phyloP scores from a whole-genome alignment of 2,329 filamentous ascomycete genomes.

The Leptographium galeiforme region DNA sequence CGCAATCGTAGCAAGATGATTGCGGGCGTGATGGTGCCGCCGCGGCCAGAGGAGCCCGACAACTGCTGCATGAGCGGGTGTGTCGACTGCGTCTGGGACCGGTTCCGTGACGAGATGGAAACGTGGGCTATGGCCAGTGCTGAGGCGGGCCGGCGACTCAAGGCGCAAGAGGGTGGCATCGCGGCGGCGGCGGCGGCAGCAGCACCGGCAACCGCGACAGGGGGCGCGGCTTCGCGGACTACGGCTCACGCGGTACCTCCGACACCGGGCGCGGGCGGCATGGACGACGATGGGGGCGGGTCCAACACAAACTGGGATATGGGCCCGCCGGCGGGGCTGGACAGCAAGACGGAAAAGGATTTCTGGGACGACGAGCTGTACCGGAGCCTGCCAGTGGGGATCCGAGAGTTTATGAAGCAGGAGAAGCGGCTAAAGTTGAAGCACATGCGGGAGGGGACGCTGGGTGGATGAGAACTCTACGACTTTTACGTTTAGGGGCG shows the following conservation, averaged over 20 bases:
- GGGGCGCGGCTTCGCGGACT: background rate
- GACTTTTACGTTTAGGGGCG: too few species aligned
- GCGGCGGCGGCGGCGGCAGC: slow-evolving; percentile 8
- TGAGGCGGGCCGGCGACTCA: slow-evolving; percentile 46
- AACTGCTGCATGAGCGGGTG: slow-evolving; percentile 99
- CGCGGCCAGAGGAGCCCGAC: slow-evolving; percentile 76
- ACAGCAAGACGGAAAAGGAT: background rate
- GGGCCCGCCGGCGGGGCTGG: slow-evolving; percentile 14
- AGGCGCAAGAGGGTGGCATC: slow-evolving; percentile 19
- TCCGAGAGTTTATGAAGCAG: slow-evolving; percentile 92
- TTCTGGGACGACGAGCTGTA: slow-evolving; percentile 56
- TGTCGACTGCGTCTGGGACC: slow-evolving; percentile 94
- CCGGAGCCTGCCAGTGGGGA: slow-evolving; percentile 73
- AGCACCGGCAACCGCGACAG: background rate
- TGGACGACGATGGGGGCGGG: slow-evolving; percentile 72
- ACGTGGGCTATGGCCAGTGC: slow-evolving; percentile 60
- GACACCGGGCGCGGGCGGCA: slow-evolving; percentile 27
- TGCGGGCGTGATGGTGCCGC: slow-evolving; percentile 72
- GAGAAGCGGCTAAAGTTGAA: slow-evolving; percentile 80
- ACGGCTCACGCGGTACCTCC: too few species aligned
- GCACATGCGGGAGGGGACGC: slow-evolving; percentile 44
- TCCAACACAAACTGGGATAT: slow-evolving; percentile 54
- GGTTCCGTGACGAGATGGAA: slow-evolving; percentile 82
- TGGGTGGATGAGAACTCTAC: slow-evolving; percentile 15
- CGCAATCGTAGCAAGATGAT: slow-evolving; percentile 48